These are phyloP conservation scores for Aurantiochytrium sp. DNA, from an alignment of 108 stramenopile species.

Conservation along the genomic window DNA sequence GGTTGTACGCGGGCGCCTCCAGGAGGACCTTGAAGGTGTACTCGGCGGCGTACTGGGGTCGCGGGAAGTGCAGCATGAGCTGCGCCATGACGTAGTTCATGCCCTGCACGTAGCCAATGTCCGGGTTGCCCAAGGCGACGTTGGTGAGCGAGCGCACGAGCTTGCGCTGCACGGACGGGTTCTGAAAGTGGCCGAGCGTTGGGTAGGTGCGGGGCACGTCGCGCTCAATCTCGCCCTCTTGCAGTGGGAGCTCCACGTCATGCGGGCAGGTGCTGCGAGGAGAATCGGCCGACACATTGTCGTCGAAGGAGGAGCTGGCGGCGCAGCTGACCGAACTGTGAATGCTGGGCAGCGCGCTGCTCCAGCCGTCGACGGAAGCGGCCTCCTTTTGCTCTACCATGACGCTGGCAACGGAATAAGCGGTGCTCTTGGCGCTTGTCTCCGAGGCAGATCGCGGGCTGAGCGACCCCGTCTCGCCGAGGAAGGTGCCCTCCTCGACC, in stretches of 20 bases:
- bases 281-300: too few relatives aligned
- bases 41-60: neutral
- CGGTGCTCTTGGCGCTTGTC: too few relatives aligned
- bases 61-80: neutral
- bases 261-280: too few relatives aligned
- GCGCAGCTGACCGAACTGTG: too few relatives aligned
- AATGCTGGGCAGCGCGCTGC: too few relatives aligned
- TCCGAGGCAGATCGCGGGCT: too few relatives aligned
- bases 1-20: neutral
- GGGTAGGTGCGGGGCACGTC: constrained; percentile 13
- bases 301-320: too few relatives aligned
- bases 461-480: too few relatives aligned
- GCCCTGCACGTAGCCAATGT: constrained; percentile 8
- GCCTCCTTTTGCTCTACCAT: too few relatives aligned
- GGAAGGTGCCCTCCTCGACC: neutral
- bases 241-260: too few relatives aligned
- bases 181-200: neutral
- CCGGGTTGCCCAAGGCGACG: neutral
- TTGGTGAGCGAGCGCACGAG: neutral
- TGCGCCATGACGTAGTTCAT: constrained; percentile 30
- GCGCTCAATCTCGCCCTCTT: constrained; percentile 2
- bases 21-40: neutral
- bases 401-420: too few relatives aligned
- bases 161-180: neutral
- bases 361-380: neutral